Percentiles rank a stretch among this genome's conserved stretches.
phyloP scores from a whole-genome alignment of 345 rosid genomes.

The Diplotaxis tenuifolia region DNA sequence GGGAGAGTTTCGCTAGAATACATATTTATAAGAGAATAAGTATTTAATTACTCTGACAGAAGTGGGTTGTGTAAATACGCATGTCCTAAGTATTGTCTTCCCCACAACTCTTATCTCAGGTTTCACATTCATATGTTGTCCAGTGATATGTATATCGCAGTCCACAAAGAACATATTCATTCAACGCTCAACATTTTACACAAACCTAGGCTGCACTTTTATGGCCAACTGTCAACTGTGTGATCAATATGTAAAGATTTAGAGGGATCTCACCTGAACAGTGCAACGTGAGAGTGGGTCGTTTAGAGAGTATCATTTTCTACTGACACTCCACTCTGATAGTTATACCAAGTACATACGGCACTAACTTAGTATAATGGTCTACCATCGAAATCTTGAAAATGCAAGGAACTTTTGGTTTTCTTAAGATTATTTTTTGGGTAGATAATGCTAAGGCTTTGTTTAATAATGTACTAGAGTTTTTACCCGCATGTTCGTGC shows the following conservation, averaged over 20 bases:
- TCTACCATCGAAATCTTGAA: neutral
- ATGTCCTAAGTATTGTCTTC: constrained; percentile 82
- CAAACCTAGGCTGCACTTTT: neutral
- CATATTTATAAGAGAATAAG: neutral
- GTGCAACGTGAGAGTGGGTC: neutral
- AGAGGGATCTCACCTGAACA: neutral
- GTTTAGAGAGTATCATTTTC: neutral
- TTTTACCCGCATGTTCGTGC: too few species aligned
- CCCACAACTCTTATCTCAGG: constrained; percentile 44
- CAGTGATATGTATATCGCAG: neutral
- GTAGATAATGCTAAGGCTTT: neutral
- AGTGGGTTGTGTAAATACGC: constrained; percentile 42
- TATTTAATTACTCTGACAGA: neutral
- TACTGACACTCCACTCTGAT: neutral
- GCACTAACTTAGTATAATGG: neutral
- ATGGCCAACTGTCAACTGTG: neutral
- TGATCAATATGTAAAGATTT: neutral
- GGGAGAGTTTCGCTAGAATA: neutral
- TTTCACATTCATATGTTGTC: constrained; percentile 23
- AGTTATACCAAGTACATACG: neutral
- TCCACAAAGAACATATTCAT: neutral
- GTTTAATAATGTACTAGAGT: neutral
- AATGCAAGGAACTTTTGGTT: neutral
- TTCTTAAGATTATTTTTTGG: neutral
- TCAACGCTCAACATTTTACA: neutral